Evolutionary conservation across 1,139 yeast species (phyloP).

Genomic region (Sugiyamaella pinicola): DNA sequence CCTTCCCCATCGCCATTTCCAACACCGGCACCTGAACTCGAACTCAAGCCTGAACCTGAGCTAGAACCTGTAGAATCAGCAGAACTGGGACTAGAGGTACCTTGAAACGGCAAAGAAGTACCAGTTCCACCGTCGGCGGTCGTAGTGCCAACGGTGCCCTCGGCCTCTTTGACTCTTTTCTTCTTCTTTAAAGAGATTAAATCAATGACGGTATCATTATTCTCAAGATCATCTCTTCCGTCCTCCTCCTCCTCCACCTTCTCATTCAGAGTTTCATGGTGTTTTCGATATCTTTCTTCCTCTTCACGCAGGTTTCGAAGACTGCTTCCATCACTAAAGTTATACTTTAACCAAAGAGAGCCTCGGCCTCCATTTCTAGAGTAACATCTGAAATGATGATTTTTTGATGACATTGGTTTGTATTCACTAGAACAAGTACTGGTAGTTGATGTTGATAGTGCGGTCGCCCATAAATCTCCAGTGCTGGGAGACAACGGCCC

Average conservation of each 20-base stretch:
- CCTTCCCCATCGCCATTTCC: conserved; percentile 1
- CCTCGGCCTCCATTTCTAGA: conserved; percentile 2
- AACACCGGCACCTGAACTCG: background rate
- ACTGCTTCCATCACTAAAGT: conserved; percentile 5
- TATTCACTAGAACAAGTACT: too few species aligned
- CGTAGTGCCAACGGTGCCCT: background rate
- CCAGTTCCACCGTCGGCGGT: background rate
- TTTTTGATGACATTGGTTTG: background rate
- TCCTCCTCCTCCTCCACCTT: background rate
- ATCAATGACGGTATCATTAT: conserved; percentile 7
- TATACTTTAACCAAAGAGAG: conserved; percentile 10
- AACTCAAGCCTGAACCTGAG: background rate
- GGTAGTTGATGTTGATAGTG: background rate
- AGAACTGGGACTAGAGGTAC: too few species aligned
- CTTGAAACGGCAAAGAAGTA: too few species aligned
- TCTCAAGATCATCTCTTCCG: background rate
- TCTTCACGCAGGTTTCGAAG: conserved; percentile 14
- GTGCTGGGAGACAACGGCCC: background rate
- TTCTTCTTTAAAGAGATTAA: conserved; percentile 12
- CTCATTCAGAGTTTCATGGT: conserved; percentile 1
- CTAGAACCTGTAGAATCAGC: background rate
- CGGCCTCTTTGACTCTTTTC: background rate
- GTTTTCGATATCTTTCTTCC: conserved; percentile 12
- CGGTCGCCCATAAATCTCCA: background rate
- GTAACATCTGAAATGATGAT: conserved; percentile 1